Percentiles rank a stretch among this genome's conserved stretches.
Evolutionary conservation across 2,329 filamentous ascomycete genomes (phyloP).

Genomic region (Penicillium sclerotiorum): DNA sequence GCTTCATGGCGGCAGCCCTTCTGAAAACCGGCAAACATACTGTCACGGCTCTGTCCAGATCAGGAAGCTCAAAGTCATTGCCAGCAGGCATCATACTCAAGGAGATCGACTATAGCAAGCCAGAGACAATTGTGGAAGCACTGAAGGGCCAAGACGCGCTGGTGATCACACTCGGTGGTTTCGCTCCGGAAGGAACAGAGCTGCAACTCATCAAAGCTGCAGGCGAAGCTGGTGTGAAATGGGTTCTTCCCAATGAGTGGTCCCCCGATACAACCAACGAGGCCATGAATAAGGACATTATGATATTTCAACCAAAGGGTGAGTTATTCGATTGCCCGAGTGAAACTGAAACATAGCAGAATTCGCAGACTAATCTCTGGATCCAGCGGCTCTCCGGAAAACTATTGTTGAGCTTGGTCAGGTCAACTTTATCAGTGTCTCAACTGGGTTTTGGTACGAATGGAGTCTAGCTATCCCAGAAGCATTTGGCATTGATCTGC

Average conservation of each 20-base stretch:
- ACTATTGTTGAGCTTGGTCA: conserved; percentile 25
- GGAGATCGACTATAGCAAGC: conserved; percentile 44
- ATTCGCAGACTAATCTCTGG: neutral
- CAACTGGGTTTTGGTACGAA: conserved; percentile 52
- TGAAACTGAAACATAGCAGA: neutral
- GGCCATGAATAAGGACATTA: conserved; percentile 7
- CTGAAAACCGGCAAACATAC: conserved; percentile 14
- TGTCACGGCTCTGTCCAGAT: conserved; percentile 14
- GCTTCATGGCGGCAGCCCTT: conserved; percentile 8
- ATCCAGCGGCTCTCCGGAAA: conserved; percentile 10
- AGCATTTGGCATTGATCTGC: conserved; percentile 48
- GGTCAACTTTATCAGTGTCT: conserved; percentile 24
- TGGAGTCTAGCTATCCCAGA: conserved; percentile 40
- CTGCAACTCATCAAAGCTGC: conserved; percentile 55
- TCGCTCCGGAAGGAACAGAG: conserved; percentile 40
- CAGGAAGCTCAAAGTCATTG: conserved; percentile 25
- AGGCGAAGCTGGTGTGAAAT: conserved; percentile 52
- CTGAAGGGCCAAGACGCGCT: conserved; percentile 11
- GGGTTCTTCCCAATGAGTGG: conserved; percentile 55
- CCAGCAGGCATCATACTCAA: conserved; percentile 44
- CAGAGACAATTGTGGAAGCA: conserved; percentile 45
- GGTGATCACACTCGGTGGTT: conserved; percentile 47
- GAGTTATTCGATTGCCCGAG: too few species aligned
- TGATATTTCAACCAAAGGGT: conserved; percentile 12
- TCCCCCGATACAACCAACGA: conserved; percentile 35